Base-by-base conservation (phyloP, 805 yeast genomes). In the Candida corydali region DNA sequence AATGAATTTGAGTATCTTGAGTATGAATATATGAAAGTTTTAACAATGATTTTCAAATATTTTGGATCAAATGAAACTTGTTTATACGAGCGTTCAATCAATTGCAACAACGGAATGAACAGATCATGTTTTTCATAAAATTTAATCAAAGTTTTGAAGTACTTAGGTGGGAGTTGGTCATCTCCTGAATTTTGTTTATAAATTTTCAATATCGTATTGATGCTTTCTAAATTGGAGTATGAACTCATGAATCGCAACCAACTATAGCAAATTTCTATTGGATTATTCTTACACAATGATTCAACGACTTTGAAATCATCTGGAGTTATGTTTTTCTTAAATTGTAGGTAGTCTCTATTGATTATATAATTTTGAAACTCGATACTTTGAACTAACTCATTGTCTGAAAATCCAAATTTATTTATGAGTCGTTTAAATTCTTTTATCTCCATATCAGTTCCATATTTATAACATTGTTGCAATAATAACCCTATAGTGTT, bases 21-120 rank as follows among this genome's bases (percentile, higher is more conserved):
- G 36, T 60, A 66, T 1, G 63, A 48, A 19, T 44, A 43, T 6
- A 65, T 50, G 42, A 63, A 65, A 2, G 62, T 44, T 10, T 61
- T 55, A 35, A 52, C 63, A 1, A 45, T 27, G 9, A 33, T 26
- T 27, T 45, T 45, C n/a, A 60, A 38, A 32, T 47, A 58, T 5
- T 46, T 40, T 11, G 48, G 49, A 29, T 54, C 50, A 37, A 55
- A 61, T 10, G 30, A 39, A n/a, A 46, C 43, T 31, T 41, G 39
- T 20, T 32, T 40, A 15, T 41, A 45, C 32, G 37, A 42, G 3
- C 40, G 19, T 17, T 50, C 31, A 29, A 62, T 31, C 37, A 56
- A 58, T 36, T 51, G 46, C n/a, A 51, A 36, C 10, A 65, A 47
- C 10, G 51, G 54, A 10, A 62, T 38, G 31, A 59, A 65, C 36